These are phyloP conservation scores for Neurospora crassa DNA, from an alignment of 2,329 filamentous ascomycete species.

Conservation along the genomic window DNA sequence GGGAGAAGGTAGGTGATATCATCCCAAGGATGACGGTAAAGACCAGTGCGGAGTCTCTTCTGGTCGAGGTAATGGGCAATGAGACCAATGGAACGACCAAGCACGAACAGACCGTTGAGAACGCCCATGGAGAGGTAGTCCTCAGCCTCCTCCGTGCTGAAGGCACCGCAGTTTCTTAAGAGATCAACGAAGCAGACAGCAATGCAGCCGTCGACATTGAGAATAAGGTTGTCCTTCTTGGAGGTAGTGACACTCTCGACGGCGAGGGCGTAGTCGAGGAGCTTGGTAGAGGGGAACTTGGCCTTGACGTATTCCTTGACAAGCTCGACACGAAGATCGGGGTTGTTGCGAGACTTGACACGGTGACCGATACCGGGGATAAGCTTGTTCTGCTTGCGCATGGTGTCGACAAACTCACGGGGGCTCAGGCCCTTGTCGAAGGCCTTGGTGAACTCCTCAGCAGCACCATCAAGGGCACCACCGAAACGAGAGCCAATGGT, in stretches of 20 bases:
- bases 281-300: slow-evolving; percentile 96
- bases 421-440: slow-evolving; percentile 97
- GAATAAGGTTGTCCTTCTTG: slow-evolving; percentile 99
- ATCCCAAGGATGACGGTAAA: slow-evolving; percentile 99
- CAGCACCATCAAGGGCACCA: slow-evolving; percentile 94
- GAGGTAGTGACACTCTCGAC: slow-evolving; percentile 97
- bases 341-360: slow-evolving; percentile 99
- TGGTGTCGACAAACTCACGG: slow-evolving; percentile 96
- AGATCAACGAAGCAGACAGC: slow-evolving; percentile 98
- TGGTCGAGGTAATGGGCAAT: slow-evolving; percentile 99
- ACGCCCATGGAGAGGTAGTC: slow-evolving; percentile 99
- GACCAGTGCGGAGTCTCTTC: slow-evolving; percentile 95
- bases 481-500: slow-evolving; percentile 98
- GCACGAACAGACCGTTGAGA: slow-evolving; percentile 97
- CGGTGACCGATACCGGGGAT: slow-evolving; percentile 98
- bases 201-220: slow-evolving; percentile 97
- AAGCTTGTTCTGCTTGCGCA: slow-evolving; percentile 99
- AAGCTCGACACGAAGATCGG: slow-evolving; percentile 96
- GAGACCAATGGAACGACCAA: slow-evolving; percentile 93
- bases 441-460: slow-evolving; percentile 96
- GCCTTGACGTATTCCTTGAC: slow-evolving; percentile 98
- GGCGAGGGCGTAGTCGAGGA: slow-evolving; percentile 96
- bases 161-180: slow-evolving; percentile 94
- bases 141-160: slow-evolving; percentile 91
- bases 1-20: slow-evolving; percentile 94